Percentiles rank a stretch among this genome's conserved stretches.
These are phyloP conservation scores for Neurospora sp. DNA, from an alignment of 495 filamentous ascomycete genomes.

Conservation along the genomic window DNA sequence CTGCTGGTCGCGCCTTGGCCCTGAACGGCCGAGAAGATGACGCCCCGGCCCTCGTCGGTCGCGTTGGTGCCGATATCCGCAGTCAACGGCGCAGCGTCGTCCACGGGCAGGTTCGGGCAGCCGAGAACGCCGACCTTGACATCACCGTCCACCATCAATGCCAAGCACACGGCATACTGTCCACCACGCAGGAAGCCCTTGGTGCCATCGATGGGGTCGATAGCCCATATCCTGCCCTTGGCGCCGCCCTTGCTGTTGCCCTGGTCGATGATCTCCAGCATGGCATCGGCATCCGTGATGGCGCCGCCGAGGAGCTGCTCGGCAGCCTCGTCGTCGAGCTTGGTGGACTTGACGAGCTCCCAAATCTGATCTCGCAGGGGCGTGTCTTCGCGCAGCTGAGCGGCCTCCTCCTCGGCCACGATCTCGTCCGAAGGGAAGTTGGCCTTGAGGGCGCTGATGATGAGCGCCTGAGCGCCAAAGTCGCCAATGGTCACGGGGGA, in stretches of 20 bases:
- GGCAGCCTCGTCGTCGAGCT: constrained; percentile 58
- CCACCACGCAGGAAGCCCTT: constrained; percentile 95
- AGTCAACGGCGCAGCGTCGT: constrained; percentile 58
- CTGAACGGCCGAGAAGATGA: constrained; percentile 70
- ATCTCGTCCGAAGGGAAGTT: constrained; percentile 88
- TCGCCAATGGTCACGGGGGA: constrained; percentile 97
- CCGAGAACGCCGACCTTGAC: constrained; percentile 90
- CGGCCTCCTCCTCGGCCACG: constrained; percentile 90
- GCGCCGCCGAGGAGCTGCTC: constrained; percentile 51
- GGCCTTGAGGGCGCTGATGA: constrained; percentile 77
- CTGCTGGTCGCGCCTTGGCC: constrained; percentile 69
- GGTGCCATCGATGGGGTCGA: constrained; percentile 96
- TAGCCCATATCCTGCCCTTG: constrained; percentile 83
- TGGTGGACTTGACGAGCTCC: constrained; percentile 62
- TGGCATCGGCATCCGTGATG: constrained; percentile 55
- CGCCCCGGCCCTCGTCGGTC: constrained; percentile 57
- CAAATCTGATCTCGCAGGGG: constrained; percentile 65
- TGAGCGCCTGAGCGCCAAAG: constrained; percentile 93
- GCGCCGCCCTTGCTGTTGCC: constrained; percentile 72
- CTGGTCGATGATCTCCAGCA: constrained; percentile 79
- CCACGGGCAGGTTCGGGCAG: constrained; percentile 86
- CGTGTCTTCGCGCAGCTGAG: constrained; percentile 57
- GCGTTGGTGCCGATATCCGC: constrained; percentile 58
- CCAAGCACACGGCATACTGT: constrained; percentile 94
- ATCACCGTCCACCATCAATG: constrained; percentile 83